Evolutionary conservation across 2,329 filamentous ascomycete genomes (phyloP), one percentile per base, ranked within the genome.

Genomic region (Penicillium sclerotigenum): DNA sequence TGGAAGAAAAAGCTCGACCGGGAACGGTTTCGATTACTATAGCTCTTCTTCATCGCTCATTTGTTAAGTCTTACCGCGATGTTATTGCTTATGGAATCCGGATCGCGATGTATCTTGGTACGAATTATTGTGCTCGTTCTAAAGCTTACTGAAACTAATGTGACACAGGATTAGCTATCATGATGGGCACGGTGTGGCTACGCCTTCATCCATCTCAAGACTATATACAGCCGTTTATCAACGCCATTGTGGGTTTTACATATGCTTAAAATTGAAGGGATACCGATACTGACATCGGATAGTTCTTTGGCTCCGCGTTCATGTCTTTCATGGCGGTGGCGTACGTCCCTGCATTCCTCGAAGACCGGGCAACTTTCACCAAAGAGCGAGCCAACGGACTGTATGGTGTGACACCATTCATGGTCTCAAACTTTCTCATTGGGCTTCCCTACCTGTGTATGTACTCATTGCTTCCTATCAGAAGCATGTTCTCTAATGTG

Each of bases 181-280:
- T 94, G 83, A 91, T 93, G 87, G 90, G 91, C 5, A 95, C 91
- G 0, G 88, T 95, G 13, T 96, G 89, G 87, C 76, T 95, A 14
- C 84, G 90, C 6, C 79, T 96, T 3, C 75, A 81, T 4, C 80
- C 87, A 0, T 76, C 80, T 0, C 90, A 95, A 69, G 77, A 81
- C 54, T 87, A 88, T 56, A 93, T 96, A 63, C 87, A 90, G 65
- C 85, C 90, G 0, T 89, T 90, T 65, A 90, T 86, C 72, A 96
- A 95, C 70, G 88, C 89, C 46, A 88, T 95, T 61, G 80, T 80
- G 65, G 68, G 78, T 66, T 3, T 6, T 16, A n/a, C 10, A 28
- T 4, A 1, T 47, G 2, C 6, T 36, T 31, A 5, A 14, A 2
- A 42, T 6, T 33, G 33, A n/a, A 29, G 34, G 33, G n/a, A 52